Percentiles rank a stretch among this genome's conserved stretches.
These are phyloP conservation scores for Exophiala sideris DNA, from an alignment of 2,329 filamentous ascomycete genomes.

Conservation along the genomic window DNA sequence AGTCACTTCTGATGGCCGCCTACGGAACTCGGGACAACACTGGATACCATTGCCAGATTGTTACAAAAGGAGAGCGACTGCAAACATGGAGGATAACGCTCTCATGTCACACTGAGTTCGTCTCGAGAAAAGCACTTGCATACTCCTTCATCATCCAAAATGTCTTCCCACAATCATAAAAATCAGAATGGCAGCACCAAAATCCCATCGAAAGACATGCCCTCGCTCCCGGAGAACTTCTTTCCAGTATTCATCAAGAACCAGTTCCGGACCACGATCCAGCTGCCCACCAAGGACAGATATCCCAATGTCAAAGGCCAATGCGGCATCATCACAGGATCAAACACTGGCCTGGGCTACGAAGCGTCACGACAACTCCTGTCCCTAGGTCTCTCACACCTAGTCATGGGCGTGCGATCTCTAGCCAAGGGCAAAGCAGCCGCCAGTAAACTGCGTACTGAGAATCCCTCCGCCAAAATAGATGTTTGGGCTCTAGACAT, in stretches of 20 bases:
- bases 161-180: not conserved
- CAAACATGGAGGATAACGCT: too few species aligned
- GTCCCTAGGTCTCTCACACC: conserved; percentile 39
- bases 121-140: not conserved
- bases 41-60: not conserved
- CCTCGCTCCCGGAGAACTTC: not conserved
- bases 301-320: conserved; percentile 33
- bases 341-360: conserved; percentile 49
- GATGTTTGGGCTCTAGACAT: conserved; percentile 53
- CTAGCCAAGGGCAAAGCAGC: conserved; percentile 43
- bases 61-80: not conserved
- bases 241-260: conserved; percentile 18
- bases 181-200: not conserved
- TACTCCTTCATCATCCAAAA: not conserved
- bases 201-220: not conserved
- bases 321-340: conserved; percentile 49
- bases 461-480: conserved; percentile 39
- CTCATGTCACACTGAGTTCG: too few species aligned
- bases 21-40: not conserved
- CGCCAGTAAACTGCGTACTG: conserved; percentile 33
- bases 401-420: conserved; percentile 50
- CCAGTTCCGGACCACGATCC: conserved; percentile 21
- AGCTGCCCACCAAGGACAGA: conserved; percentile 9
- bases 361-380: conserved; percentile 43
- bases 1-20: not conserved